Percentiles rank a stretch among this genome's conserved stretches.
phyloP scores from a whole-genome alignment of 2,329 filamentous ascomycete genomes.

The Macrophomina phaseolina region DNA sequence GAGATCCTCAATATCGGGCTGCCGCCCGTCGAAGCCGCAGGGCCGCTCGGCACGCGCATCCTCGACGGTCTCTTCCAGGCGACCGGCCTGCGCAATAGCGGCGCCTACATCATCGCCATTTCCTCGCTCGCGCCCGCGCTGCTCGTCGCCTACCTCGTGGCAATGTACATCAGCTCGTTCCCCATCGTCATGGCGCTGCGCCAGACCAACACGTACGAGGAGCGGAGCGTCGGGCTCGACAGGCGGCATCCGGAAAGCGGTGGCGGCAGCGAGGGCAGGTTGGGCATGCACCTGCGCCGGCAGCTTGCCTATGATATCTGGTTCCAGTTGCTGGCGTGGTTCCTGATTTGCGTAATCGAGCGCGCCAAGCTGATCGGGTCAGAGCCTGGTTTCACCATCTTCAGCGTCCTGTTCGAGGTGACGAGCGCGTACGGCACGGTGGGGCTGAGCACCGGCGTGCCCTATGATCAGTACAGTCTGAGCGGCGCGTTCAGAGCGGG shows the following conservation, averaged over 20 bases:
- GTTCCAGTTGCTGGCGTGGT: slow-evolving; percentile 66
- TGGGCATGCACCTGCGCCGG: slow-evolving; percentile 62
- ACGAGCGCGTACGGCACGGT: slow-evolving; percentile 66
- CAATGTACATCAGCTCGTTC: slow-evolving; percentile 71
- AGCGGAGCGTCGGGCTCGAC: slow-evolving; percentile 68
- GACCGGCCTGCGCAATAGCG: slow-evolving; percentile 65
- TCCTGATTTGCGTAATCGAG: slow-evolving; percentile 67
- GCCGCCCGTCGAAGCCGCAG: slow-evolving; percentile 56
- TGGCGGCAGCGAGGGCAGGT: slow-evolving; percentile 8
- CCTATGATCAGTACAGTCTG: slow-evolving; percentile 61
- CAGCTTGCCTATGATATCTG: slow-evolving; percentile 72
- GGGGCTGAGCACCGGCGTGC: slow-evolving; percentile 64
- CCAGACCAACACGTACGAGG: slow-evolving; percentile 75
- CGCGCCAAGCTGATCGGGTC: slow-evolving; percentile 57
- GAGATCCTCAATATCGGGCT: slow-evolving; percentile 71
- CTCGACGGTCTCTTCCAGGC: slow-evolving; percentile 71
- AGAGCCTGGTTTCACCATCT: slow-evolving; percentile 38
- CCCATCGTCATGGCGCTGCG: slow-evolving; percentile 69
- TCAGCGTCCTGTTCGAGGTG: slow-evolving; percentile 59
- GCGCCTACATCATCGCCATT: slow-evolving; percentile 70
- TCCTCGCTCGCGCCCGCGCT: slow-evolving; percentile 61
- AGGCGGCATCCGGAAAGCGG: slow-evolving; percentile 30
- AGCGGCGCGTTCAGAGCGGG: slow-evolving; percentile 59
- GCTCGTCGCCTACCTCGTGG: slow-evolving; percentile 65
- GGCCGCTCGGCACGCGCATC: slow-evolving; percentile 58